phyloP scores from a whole-genome alignment of 257 asterid genomes.

The Handroanthus guayacan region DNA sequence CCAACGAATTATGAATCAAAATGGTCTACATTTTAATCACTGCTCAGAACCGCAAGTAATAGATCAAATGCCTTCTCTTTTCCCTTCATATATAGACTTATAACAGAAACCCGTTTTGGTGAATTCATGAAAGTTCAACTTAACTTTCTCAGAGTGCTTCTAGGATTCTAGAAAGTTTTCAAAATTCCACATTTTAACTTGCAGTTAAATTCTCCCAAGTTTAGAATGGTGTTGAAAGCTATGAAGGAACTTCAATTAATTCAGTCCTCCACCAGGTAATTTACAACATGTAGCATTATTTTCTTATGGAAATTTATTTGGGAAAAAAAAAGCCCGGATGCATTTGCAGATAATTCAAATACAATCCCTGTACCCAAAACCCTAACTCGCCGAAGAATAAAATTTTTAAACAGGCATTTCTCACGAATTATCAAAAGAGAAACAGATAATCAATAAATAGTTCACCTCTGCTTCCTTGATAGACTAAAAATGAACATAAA shows the following conservation, averaged over 20 bases:
- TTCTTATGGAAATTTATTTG: neutral
- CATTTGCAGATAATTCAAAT: neutral
- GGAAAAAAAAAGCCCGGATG: neutral
- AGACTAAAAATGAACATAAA: constrained; percentile 1
- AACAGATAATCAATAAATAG: neutral
- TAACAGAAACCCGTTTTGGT: neutral
- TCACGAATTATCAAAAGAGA: neutral
- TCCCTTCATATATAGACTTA: neutral
- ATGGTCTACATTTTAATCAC: neutral
- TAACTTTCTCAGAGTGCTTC: constrained; percentile 2
- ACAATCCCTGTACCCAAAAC: constrained; percentile 36
- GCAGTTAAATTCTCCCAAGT: neutral
- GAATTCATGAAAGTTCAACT: neutral
- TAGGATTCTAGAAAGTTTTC: neutral
- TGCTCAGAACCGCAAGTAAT: neutral
- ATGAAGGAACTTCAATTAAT: neutral
- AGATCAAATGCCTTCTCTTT: constrained; percentile 11
- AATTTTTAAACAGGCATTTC: constrained; percentile 10
- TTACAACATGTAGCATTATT: neutral
- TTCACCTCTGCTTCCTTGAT: constrained; percentile 24
- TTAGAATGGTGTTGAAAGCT: neutral
- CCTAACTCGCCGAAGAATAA: constrained; percentile 12
- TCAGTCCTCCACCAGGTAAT: constrained; percentile 11
- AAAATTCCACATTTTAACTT: neutral
- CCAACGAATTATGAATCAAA: neutral